Percentiles rank a stretch among this genome's conserved stretches.
phyloP scores from a whole-genome alignment of 2,329 filamentous ascomycete species.

The Colletotrichum noveboracense region DNA sequence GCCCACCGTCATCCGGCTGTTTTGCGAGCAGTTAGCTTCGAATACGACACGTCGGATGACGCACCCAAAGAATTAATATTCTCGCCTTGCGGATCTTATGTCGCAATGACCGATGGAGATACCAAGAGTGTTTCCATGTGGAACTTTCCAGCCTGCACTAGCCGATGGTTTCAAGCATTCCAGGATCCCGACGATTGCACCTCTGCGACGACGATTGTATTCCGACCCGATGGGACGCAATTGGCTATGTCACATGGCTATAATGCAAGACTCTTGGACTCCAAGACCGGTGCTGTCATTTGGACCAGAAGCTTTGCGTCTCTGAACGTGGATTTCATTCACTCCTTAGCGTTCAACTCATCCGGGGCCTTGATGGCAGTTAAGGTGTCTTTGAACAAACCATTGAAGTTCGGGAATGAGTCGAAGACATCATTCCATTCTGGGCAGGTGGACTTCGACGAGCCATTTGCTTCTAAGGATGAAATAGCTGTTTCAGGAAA shows the following conservation, averaged over 20 bases:
- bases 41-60: too few species aligned
- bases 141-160: fast-evolving
- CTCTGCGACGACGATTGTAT: fast-evolving
- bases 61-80: too few species aligned
- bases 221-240: neutral
- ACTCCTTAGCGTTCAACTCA: fast-evolving
- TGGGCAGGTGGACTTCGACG: too few species aligned
- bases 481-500: too few species aligned
- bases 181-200: fast-evolving
- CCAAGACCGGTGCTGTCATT: neutral
- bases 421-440: too few species aligned
- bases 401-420: too few species aligned
- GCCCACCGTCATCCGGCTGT: neutral
- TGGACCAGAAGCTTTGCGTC: neutral
- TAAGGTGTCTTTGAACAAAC: too few species aligned
- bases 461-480: too few species aligned
- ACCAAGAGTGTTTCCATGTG: fast-evolving
- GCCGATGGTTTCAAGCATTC: fast-evolving
- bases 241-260: neutral
- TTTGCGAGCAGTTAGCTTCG: fast-evolving
- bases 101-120: fast-evolving
- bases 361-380: neutral
- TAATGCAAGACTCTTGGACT: neutral
- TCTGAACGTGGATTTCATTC: fast-evolving
- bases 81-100: neutral